phyloP scores from a whole-genome alignment of 2,329 filamentous ascomycete species.

The Colletotrichum godetiae region DNA sequence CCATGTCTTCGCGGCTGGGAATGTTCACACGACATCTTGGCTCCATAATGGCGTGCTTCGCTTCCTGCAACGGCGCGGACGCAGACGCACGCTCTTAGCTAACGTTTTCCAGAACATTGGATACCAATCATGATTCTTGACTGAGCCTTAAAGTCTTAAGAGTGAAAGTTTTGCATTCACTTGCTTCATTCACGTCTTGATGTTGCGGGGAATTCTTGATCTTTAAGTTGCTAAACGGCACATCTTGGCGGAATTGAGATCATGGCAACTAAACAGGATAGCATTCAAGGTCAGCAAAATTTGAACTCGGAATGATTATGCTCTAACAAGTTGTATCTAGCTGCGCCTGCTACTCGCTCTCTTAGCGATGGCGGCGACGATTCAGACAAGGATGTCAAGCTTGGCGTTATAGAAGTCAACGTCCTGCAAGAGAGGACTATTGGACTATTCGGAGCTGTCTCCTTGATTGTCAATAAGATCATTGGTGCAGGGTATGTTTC shows the following conservation, averaged over 20 bases:
- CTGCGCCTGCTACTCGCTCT: not conserved
- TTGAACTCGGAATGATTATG: not conserved
- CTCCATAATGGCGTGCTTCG: conserved; percentile 28
- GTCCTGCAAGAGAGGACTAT: conserved; percentile 38
- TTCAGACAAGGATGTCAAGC: conserved; percentile 14
- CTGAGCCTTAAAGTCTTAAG: not conserved
- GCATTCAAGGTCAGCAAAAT: conserved; percentile 3
- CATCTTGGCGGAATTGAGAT: not conserved
- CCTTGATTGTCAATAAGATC: conserved; percentile 40
- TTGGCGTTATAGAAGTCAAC: conserved; percentile 23
- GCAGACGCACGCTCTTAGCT: not conserved
- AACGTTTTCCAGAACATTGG: not conserved
- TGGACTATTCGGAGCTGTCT: conserved; percentile 39
- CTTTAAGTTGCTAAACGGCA: too few species aligned
- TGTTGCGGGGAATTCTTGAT: too few species aligned
- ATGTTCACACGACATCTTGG: conserved; percentile 20
- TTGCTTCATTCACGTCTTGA: not conserved
- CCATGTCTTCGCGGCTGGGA: not conserved
- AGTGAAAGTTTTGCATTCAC: not conserved
- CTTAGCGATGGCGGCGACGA: conserved; percentile 2
- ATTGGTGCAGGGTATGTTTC: conserved; percentile 39
- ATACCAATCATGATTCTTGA: not conserved
- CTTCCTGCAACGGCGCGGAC: not conserved
- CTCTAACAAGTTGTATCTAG: not conserved
- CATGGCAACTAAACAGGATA: conserved; percentile 7